Evolutionary conservation across 495 filamentous ascomycete species (phyloP), one percentile per base, ranked within the genome.

Genomic region (Neurospora terricola): DNA sequence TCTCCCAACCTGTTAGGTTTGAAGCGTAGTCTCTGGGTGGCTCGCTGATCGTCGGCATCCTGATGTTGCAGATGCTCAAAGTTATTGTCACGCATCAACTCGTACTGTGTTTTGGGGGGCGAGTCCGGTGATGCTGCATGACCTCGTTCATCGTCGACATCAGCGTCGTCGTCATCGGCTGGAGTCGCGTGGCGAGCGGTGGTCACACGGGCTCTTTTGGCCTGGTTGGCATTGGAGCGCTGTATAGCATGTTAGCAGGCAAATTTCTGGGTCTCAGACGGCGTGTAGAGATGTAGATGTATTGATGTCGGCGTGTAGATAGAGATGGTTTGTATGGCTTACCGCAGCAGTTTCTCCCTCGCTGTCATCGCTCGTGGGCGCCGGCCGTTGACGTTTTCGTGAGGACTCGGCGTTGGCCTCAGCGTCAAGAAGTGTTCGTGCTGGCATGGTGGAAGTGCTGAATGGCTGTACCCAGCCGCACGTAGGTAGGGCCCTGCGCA

Each of bases 11-110:
- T 79, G 73, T 76, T 82, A 3, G 82, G 87, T 23, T 88, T 88
- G 78, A 79, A 79, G 36, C 90, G 89, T 6, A 94, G 85, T 7
- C 88, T 83, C 76, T 95, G 92, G n/a, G 91, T 93, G 10, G 90
- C 90, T 27, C 85, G 83, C n/a, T 90, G 82, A 72, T 93, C 90
- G 69, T 90, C 87, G 48, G 86, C 74, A 18, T 88, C 88, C 45
- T 88, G 84, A 71, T 90, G 80, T 18, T 81, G 79, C 1, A 89
- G 79, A 77, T 90, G 88, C 43, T 81, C 80, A 70, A 86, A 88
- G 69, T 82, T 83, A 16, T 77, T 81, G 77, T 89, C 87, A 14
- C 87, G 82, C 74, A 85, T 74, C 18, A 81, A 73, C 72, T 88
- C 87, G 75, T 87, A 88, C 72, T 87, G 83, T 70, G 84, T 83